Conservation (phyloP, 78 protist genomes). For the slime mould (Dictyostelium discoideum) region DNA sequence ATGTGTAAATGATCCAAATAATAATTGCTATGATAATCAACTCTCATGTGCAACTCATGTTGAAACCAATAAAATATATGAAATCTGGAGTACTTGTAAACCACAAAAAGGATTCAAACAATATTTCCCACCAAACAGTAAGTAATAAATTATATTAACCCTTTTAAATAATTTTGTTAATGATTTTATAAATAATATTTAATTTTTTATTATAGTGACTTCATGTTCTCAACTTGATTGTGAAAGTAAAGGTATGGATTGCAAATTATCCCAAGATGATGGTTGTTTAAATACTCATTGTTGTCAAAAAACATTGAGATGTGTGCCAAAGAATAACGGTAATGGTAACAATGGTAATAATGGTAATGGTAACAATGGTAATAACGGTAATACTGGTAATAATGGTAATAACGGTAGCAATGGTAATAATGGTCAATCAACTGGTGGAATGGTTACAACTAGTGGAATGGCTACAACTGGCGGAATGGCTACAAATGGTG, state of each 20-base stretch:
- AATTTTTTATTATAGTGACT: background rate
- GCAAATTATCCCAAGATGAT: background rate
- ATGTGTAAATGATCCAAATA: background rate
- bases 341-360: too few relatives aligned
- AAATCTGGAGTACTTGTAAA: conserved; percentile 27
- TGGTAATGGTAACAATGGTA: too few relatives aligned
- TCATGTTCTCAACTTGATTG: conserved; percentile 23
- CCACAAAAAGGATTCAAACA: background rate
- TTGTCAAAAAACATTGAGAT: conserved; percentile 5
- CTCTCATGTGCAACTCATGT: background rate
- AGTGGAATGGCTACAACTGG: too few relatives aligned
- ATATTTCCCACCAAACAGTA: background rate
- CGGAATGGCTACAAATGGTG: too few relatives aligned
- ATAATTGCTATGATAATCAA: background rate
- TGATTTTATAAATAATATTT: too few relatives aligned
- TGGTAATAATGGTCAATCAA: too few relatives aligned
- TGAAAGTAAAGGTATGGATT: background rate
- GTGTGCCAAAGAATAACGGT: background rate
- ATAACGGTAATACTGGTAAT: background rate
- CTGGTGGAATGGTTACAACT: too few relatives aligned
- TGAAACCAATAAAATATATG: background rate
- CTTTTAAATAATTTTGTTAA: too few relatives aligned
- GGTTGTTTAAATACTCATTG: conserved; percentile 19
- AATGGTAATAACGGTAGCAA: background rate
- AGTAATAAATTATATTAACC: background rate